Evolutionary conservation across 2,329 filamentous ascomycete species (phyloP), one percentile per base, ranked within the genome.

Genomic region (Hymenoscyphus fraxineus): DNA sequence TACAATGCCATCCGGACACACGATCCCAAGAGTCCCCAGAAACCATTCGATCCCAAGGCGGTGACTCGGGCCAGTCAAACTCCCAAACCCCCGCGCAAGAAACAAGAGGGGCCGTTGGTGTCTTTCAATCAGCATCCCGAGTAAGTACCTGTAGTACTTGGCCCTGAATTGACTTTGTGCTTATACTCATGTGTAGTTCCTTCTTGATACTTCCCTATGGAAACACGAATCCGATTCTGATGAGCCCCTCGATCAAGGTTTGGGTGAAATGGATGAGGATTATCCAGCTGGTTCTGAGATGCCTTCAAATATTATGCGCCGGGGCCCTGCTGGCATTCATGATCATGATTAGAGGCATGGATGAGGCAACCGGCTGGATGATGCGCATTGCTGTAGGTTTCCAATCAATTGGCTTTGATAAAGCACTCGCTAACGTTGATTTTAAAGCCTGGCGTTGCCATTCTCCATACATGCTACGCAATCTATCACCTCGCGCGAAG

Each of bases 91-190:
- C 81, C 78, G 32, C 88, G 83, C 73, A 82, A 85, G 54, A 89
- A 90, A 81, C 84, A 82, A 56, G 82, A 90, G 61, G 93, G 92
- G 0, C 93, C 92, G 13, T 79, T 96, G 68, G 79, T 97, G 67
- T 85, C 89, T 65, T 90, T 97, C 81, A 95, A 96, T 76, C 84
- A 85, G 64, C 93, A 97, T 77, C 93, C 93, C 1, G 93, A 97
- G 89, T 92, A 83, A 74, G 87, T 79, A 19, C 12, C 38, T 60
- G 38, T 32, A 12, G 7, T n/a, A 19, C 19, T n/a, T 44, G 6
- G 6, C 7, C 19, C 44, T 27, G 19, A 51, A 51, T 56, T 13
- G 60, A 59, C n/a, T 32, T 51, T 39, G 27, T 64, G 44, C 64
- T 71, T 65, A 71, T 57, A 5, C 16, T 59, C 16, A 15, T 39